Evolutionary conservation across 331 rosid genomes (phyloP), one percentile per base, ranked within the genome.

Genomic region (Dryas integrifolia): DNA sequence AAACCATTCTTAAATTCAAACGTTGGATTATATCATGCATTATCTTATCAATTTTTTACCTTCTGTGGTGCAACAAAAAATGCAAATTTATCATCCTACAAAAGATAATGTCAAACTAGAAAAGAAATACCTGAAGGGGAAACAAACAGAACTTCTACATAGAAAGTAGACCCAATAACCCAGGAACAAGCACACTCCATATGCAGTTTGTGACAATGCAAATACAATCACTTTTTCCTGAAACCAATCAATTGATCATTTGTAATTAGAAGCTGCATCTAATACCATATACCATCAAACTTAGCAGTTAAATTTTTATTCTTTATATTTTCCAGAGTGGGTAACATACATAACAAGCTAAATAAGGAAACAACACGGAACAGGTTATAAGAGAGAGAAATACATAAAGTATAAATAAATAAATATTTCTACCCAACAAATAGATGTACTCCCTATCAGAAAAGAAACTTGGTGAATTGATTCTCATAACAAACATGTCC

Each of bases 141-240:
- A 87, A 72, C 90, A 77, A 76, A 69, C 76, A 69, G 87, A 82
- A 85, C 69, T 63, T 73, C 77, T 78, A 57, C 78, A 82, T 68
- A 90, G 74, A 74, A 85, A 85, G 83, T 88, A 90, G 81, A 87
- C 92, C 98, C 98, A 92, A 52, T 92, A 93, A 73, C 97, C 98
- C 16, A 89, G 21, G 82, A 86, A 87, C 85, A 93, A 73, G 89
- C 92, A 89, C 68, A 84, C 85, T 59, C 98, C 98, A 79, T 90
- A 93, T 15, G 98, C 89, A 69, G 88, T 77, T 74, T 94, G 98
- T 12, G 98, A 91, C 72, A 89, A 72, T 21, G 96, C 86, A 84
- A 93, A 93, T 76, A 93, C 77, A 67, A 89, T 80, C 64, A 85
- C 76, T 78, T 88, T 93, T 70, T 86, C 98, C 98, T 94, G 98